Evolutionary conservation across 2,329 filamentous ascomycete genomes (phyloP).

Genomic region (Colletotrichum graminicola): DNA sequence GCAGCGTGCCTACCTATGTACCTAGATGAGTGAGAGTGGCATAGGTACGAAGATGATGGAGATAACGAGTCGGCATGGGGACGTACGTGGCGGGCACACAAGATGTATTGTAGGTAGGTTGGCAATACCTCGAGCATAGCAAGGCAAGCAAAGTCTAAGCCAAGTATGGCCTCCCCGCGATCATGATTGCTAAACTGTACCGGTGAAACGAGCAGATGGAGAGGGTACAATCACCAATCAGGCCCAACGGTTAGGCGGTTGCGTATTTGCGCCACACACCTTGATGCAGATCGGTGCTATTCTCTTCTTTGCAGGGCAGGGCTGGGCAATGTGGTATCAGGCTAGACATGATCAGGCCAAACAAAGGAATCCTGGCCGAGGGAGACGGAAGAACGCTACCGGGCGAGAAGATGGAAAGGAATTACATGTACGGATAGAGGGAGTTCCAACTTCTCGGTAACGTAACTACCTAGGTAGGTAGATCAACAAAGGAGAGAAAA

Average conservation of each 20-base stretch:
- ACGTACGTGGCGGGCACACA: background rate
- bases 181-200: conserved; percentile 6
- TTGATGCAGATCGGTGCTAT: background rate
- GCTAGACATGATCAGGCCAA: background rate
- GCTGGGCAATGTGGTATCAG: conserved; percentile 12
- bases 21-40: too few species aligned
- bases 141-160: background rate
- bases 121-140: background rate
- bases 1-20: background rate
- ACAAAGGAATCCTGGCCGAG: background rate
- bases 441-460: background rate
- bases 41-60: background rate
- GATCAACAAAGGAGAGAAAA: background rate
- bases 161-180: background rate
- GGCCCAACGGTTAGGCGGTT: background rate
- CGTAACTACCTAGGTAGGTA: background rate
- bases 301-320: conserved; percentile 6
- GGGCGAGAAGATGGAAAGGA: background rate
- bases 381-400: background rate
- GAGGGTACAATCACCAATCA: background rate
- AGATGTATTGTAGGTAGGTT: background rate
- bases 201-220: background rate
- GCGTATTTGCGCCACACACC: background rate
- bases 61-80: background rate
- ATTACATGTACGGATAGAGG: background rate